phyloP scores from a whole-genome alignment of 2,329 filamentous ascomycete species.

The Pleomassaria siparia region DNA sequence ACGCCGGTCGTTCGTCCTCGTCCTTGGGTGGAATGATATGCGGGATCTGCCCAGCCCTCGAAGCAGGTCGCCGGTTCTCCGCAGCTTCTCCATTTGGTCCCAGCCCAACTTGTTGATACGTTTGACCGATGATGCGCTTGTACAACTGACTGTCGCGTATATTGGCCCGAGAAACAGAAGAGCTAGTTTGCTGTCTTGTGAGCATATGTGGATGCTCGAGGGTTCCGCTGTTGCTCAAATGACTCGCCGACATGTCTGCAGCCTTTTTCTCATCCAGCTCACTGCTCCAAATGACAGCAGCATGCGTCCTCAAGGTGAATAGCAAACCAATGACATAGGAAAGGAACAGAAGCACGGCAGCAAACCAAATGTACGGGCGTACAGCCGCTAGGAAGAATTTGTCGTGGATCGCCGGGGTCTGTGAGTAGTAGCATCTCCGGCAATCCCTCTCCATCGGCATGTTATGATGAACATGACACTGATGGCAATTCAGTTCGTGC shows the following conservation, averaged over 20 bases:
- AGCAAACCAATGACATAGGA: slow-evolving; percentile 92
- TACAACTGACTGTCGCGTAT: slow-evolving; percentile 88
- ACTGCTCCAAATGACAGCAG: slow-evolving; percentile 93
- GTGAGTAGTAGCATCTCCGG: slow-evolving; percentile 90
- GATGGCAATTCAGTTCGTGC: slow-evolving; percentile 86
- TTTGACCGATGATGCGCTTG: slow-evolving; percentile 89
- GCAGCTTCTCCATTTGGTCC: slow-evolving; percentile 54
- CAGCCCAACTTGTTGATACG: slow-evolving; percentile 79
- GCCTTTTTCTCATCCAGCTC: slow-evolving; percentile 60
- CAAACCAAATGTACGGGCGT: slow-evolving; percentile 88
- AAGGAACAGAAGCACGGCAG: slow-evolving; percentile 80
- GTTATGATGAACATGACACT: slow-evolving; percentile 58
- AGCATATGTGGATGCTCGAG: slow-evolving; percentile 34
- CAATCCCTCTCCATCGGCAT: slow-evolving; percentile 67
- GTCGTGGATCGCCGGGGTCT: slow-evolving; percentile 80
- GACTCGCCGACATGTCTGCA: slow-evolving; percentile 40
- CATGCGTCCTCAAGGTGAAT: slow-evolving; percentile 94
- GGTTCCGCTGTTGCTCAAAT: slow-evolving; percentile 34
- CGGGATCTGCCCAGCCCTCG: slow-evolving; percentile 30
- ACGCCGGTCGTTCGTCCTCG: slow-evolving; percentile 41
- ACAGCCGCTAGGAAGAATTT: slow-evolving; percentile 89
- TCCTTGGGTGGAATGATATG: slow-evolving; percentile 42
- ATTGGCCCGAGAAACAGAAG: slow-evolving; percentile 50
- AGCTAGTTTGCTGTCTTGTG: slow-evolving; percentile 29
- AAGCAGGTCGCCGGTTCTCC: slow-evolving; percentile 35